These are phyloP conservation scores for Phytopythium oedochilum DNA, from an alignment of 352 stramenopile genomes.

Conservation along the genomic window DNA sequence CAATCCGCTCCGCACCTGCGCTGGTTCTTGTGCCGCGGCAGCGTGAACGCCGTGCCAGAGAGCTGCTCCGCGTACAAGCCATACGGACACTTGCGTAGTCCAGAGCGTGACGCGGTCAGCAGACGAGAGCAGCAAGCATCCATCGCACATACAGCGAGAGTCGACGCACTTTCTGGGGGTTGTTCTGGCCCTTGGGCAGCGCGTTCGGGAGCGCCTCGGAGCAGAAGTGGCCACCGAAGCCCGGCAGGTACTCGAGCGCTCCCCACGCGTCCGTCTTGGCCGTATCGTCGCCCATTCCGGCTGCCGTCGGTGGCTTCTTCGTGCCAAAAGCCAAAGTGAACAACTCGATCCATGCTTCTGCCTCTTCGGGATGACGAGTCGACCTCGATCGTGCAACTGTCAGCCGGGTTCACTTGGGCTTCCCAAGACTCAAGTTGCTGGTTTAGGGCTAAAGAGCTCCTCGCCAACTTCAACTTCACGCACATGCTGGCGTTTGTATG, in stretches of 20 bases:
- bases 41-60: constrained; percentile 95
- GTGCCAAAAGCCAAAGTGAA: not conserved
- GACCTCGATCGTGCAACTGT: constrained; percentile 1
- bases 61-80: constrained; percentile 94
- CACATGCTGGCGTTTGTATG: not conserved
- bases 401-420: no score
- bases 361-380: no score
- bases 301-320: no score
- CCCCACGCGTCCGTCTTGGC: constrained; percentile 26
- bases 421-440: constrained; percentile 1
- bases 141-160: not conserved
- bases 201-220: constrained; percentile 88
- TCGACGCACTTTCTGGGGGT: constrained; percentile 72
- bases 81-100: constrained; percentile 68
- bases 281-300: not conserved
- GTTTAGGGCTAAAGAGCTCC: not conserved
- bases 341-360: no score
- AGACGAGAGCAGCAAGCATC: no score
- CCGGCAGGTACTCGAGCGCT: constrained; percentile 81
- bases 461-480: not conserved
- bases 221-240: constrained; percentile 94
- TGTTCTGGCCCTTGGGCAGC: constrained; percentile 93
- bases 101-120: not conserved
- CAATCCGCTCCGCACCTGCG: constrained; percentile 26
- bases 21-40: constrained; percentile 86